phyloP scores from a whole-genome alignment of 257 asterid species.

The Ehretia macrophylla region DNA sequence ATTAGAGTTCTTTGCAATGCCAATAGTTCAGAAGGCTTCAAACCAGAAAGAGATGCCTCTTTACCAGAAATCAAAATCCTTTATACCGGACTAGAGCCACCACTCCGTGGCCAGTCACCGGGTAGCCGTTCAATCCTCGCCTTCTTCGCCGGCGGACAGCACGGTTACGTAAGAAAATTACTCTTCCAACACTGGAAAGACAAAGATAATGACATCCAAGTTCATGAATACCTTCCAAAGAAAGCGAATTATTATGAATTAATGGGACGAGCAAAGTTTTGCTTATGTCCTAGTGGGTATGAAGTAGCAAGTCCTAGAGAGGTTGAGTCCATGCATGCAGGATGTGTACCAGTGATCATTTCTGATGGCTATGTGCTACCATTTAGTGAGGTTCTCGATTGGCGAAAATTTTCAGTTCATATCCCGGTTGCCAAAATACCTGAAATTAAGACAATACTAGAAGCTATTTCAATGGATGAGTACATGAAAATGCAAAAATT shows the following conservation, averaged over 20 bases:
- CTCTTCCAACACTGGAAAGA: slow-evolving; percentile 40
- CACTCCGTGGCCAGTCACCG: slow-evolving; percentile 18
- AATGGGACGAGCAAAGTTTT: slow-evolving; percentile 38
- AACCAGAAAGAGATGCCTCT: slow-evolving; percentile 41
- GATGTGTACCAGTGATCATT: slow-evolving; percentile 49
- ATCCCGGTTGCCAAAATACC: slow-evolving; percentile 33
- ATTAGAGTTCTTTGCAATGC: slow-evolving; percentile 68
- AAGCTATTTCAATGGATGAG: slow-evolving; percentile 30
- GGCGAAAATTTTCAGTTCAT: slow-evolving; percentile 41
- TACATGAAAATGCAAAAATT: slow-evolving; percentile 26
- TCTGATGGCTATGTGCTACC: slow-evolving; percentile 43
- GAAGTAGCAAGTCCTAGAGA: slow-evolving; percentile 70
- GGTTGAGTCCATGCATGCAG: slow-evolving; percentile 45
- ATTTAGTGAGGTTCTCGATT: slow-evolving; percentile 56
- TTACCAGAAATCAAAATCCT: slow-evolving; percentile 51
- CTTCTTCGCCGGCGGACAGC: slow-evolving; percentile 66
- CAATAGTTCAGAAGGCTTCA: slow-evolving; percentile 52
- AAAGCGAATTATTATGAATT: slow-evolving; percentile 29
- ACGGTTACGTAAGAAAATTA: slow-evolving; percentile 40
- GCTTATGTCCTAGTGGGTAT: slow-evolving; percentile 63
- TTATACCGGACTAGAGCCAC: slow-evolving; percentile 22
- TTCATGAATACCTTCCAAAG: slow-evolving; percentile 45
- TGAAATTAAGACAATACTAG: slow-evolving; percentile 35
- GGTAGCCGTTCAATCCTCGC: slow-evolving; percentile 28
- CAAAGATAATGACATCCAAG: slow-evolving; percentile 35